Base-by-base conservation (phyloP, 306 rosid species). In the Sesbania bispinosa region DNA sequence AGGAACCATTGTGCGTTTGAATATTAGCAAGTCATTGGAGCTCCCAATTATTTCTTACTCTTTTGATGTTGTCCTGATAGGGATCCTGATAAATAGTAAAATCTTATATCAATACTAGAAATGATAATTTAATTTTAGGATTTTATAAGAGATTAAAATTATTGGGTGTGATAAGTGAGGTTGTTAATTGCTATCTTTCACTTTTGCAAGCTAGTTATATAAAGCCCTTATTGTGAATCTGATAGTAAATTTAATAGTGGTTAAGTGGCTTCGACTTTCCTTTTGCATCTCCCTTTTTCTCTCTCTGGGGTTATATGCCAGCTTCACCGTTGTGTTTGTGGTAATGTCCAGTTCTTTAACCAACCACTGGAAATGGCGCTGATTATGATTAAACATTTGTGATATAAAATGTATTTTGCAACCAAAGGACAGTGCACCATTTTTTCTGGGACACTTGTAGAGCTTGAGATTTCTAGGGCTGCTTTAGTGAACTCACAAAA, bases 381-480 rank as follows among this genome's bases (percentile, higher is more conserved):
- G 14, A 10, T 23, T 73, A 23, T 61, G 52, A 46, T 33, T 46
- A 13, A 35, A 36, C 20, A 21, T 46, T 59, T 60, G 19, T 27
- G n/a, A 26, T 50, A 35, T 69, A 9, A 10, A 50, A 35, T 9
- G 46, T 48, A 36, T 47, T 14, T 48, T 52, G 66, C 19, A 58
- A 46, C 50, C 43, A 50, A 48, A 59, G 47, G 55, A 42, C 26
- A 16, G 5, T 1, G 36, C 38, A 36, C 32, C 7, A 35, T 75
- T 16, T 67, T 23, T 57, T 41, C 20, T 11, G 10, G 23, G 41
- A 45, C 51, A 45, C 35, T 14, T 63, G 52, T 65, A 29, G 26
- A n/a, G 24, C 54, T 65, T 65, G 50, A 54, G 69, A 19, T 54
- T 58, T 76, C 21, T 57, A 9, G 14, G 52, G 35, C 11, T 58